Evolutionary conservation across 768 basidiomycete genomes (phyloP).

Genomic region (Russula emetica): DNA sequence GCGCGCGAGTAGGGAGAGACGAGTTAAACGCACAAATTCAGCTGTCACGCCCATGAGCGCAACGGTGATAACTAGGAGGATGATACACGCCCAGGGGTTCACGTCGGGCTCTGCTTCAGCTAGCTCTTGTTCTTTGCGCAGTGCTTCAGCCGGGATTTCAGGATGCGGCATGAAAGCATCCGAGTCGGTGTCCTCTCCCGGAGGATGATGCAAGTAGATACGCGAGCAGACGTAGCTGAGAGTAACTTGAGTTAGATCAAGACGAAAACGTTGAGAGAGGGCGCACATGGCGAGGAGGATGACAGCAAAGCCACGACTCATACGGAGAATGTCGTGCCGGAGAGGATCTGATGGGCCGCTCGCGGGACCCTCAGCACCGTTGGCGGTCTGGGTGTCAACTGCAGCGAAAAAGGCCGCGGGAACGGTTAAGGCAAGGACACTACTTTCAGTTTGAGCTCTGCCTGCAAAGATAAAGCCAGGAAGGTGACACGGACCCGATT

Average conservation of each 20-base stretch:
- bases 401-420: constrained; percentile 69
- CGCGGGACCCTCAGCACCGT: constrained; percentile 23
- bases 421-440: constrained; percentile 58
- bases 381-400: constrained; percentile 40
- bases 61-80: constrained; percentile 49
- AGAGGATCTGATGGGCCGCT: constrained; percentile 42
- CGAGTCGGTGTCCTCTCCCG: constrained; percentile 52
- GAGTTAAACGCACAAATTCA: constrained; percentile 51
- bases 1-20: neutral
- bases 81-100: constrained; percentile 59
- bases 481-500: constrained; percentile 48
- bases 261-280: constrained; percentile 4
- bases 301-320: constrained; percentile 64
- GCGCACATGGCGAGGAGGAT: constrained; percentile 57
- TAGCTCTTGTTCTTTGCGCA: constrained; percentile 39
- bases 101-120: constrained; percentile 50
- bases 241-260: constrained; percentile 2
- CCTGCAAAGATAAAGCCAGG: neutral
- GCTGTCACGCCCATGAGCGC: constrained; percentile 64
- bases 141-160: constrained; percentile 37
- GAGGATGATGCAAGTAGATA: constrained; percentile 67
- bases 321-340: constrained; percentile 47
- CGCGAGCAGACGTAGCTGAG: constrained; percentile 61
- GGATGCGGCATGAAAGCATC: constrained; percentile 36
- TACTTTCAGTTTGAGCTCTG: constrained; percentile 29